These are phyloP conservation scores for Scedosporium boydii DNA, from an alignment of 2,329 filamentous ascomycete species.

Conservation along the genomic window DNA sequence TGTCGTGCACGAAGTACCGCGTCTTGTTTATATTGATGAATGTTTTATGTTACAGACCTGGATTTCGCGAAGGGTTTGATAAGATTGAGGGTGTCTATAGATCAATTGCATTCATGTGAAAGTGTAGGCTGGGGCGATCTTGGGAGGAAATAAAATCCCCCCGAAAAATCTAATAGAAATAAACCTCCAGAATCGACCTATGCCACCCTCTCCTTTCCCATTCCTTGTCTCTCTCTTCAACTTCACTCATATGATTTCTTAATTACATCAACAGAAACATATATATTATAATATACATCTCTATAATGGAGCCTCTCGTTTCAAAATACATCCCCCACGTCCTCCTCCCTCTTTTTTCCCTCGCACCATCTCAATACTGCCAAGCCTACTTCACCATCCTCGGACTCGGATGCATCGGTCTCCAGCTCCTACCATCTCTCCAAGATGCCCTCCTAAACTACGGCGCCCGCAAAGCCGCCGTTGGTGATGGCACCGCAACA, in stretches of 20 bases:
- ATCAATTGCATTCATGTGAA: too few species aligned
- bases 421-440: slow-evolving; percentile 36
- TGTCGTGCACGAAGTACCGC: too few species aligned
- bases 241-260: not conserved
- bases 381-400: slow-evolving; percentile 38
- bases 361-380: slow-evolving; percentile 19
- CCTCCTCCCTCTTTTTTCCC: not conserved
- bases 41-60: too few species aligned
- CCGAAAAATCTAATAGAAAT: too few species aligned
- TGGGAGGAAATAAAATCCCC: too few species aligned
- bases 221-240: too few species aligned
- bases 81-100: too few species aligned
- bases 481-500: slow-evolving; percentile 11
- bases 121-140: too few species aligned
- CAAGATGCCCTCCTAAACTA: slow-evolving; percentile 38
- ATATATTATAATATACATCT: not conserved
- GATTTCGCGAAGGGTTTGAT: too few species aligned
- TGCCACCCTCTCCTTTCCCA: too few species aligned
- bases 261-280: not conserved
- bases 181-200: too few species aligned
- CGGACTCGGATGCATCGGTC: slow-evolving; percentile 27
- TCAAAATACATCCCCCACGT: not conserved
- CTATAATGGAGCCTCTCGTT: not conserved
- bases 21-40: too few species aligned
- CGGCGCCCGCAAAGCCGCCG: slow-evolving; percentile 29